These are phyloP conservation scores for Solanum stenotomum DNA, from an alignment of 257 asterid species.

Conservation along the genomic window DNA sequence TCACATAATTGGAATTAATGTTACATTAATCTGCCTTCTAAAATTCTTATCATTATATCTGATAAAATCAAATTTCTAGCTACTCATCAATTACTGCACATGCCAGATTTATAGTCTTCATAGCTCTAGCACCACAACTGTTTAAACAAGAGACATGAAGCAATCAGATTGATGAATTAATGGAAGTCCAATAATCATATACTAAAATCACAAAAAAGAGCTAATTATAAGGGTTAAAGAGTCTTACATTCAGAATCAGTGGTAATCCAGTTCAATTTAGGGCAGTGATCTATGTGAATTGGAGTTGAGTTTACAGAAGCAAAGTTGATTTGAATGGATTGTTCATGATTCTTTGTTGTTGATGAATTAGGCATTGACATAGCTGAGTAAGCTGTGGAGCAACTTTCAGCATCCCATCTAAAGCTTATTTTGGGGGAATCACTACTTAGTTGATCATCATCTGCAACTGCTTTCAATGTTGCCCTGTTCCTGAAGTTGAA, in stretches of 20 bases:
- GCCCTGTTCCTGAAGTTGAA: slow-evolving; percentile 42
- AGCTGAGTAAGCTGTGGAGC: slow-evolving; percentile 44
- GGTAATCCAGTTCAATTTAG: slow-evolving; percentile 58
- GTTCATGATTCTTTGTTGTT: slow-evolving; percentile 15
- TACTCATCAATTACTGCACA: neutral
- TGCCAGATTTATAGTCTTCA: neutral
- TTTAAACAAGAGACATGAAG: neutral
- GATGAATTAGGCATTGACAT: neutral
- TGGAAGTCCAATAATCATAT: neutral
- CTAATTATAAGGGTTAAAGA: neutral
- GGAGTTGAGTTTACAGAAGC: slow-evolving; percentile 45
- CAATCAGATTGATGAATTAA: neutral
- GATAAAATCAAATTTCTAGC: neutral
- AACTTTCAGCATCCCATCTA: slow-evolving; percentile 72
- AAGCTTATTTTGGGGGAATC: slow-evolving; percentile 84
- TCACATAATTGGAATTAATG: neutral
- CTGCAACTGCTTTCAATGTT: slow-evolving; percentile 36
- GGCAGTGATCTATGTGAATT: neutral
- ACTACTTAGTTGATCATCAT: slow-evolving; percentile 46
- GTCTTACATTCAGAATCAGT: slow-evolving; percentile 76
- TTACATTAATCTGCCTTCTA: neutral
- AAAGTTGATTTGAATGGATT: neutral
- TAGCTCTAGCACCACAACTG: slow-evolving; percentile 1
- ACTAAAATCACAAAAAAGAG: neutral
- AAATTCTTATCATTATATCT: neutral